Conservation (phyloP, 2,329 filamentous ascomycete genomes). For the Exophiala bonariae region DNA sequence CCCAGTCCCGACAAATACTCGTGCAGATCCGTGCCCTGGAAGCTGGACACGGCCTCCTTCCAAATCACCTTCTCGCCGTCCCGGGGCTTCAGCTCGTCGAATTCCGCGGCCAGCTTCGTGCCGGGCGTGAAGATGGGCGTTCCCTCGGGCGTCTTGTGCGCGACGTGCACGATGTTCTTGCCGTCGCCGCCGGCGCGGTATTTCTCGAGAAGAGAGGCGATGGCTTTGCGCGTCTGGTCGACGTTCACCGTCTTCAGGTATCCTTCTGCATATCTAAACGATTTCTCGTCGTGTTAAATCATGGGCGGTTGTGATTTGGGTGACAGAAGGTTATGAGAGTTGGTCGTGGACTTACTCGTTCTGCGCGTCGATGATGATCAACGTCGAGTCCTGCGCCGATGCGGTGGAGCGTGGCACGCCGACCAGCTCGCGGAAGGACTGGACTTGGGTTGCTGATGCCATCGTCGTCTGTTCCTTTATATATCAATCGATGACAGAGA, state of each 20-base stretch:
- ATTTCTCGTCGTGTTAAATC: too few relatives aligned
- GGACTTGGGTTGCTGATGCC: constrained; percentile 22
- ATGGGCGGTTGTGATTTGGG: too few relatives aligned
- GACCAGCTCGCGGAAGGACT: constrained; percentile 54
- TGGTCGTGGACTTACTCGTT: constrained; percentile 69
- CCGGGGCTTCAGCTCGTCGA: constrained; percentile 58
- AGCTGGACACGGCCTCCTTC: constrained; percentile 61
- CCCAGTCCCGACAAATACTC: constrained; percentile 50
- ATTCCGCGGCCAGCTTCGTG: constrained; percentile 61
- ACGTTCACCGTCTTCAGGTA: constrained; percentile 57
- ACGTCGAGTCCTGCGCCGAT: constrained; percentile 56
- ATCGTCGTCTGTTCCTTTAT: too few relatives aligned
- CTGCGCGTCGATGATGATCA: constrained; percentile 70
- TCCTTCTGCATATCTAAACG: constrained; percentile 50
- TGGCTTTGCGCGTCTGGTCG: constrained; percentile 54
- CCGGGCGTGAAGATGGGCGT: constrained; percentile 67
- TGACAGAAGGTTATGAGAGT: too few relatives aligned
- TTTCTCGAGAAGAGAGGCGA: constrained; percentile 56
- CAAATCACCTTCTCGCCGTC: constrained; percentile 57
- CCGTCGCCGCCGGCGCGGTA: constrained; percentile 50
- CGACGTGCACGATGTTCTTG: constrained; percentile 60
- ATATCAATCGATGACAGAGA: too few relatives aligned
- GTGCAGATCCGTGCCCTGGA: constrained; percentile 61
- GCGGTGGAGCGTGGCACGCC: constrained; percentile 58
- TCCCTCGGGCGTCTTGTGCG: constrained; percentile 59